phyloP scores from a whole-genome alignment of 495 filamentous ascomycete genomes.

The Penicillium mononematosum region DNA sequence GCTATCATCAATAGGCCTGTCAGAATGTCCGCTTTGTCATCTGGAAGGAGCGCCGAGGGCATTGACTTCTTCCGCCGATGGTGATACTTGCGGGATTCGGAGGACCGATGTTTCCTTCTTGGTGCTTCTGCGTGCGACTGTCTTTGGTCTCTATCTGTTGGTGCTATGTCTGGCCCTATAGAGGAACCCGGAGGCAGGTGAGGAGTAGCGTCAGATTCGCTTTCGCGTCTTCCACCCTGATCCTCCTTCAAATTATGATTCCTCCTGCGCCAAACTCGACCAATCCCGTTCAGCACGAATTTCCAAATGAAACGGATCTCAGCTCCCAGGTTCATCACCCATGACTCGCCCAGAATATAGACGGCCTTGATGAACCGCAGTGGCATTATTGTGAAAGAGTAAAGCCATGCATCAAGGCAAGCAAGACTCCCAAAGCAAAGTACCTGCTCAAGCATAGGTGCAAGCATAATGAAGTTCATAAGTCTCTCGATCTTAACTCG shows the following conservation, averaged over 20 bases:
- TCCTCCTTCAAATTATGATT: constrained; percentile 34
- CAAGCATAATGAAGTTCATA: constrained; percentile 82
- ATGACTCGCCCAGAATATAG: constrained; percentile 71
- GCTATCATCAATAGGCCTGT: constrained; percentile 81
- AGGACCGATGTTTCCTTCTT: constrained; percentile 32
- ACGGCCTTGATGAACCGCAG: constrained; percentile 85
- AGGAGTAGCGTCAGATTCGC: constrained; percentile 29
- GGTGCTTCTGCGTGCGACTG: constrained; percentile 22
- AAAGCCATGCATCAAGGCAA: constrained; percentile 95
- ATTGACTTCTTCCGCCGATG: constrained; percentile 79
- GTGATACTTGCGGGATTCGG: constrained; percentile 42
- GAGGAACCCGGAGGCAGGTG: constrained; percentile 20
- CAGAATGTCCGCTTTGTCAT: constrained; percentile 92
- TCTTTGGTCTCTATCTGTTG: constrained; percentile 26
- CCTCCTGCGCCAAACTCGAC: constrained; percentile 70
- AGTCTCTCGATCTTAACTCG: constrained; percentile 91
- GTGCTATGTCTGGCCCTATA: constrained; percentile 3
- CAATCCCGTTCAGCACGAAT: constrained; percentile 73
- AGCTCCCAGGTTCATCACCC: constrained; percentile 59
- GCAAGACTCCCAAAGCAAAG: constrained; percentile 85
- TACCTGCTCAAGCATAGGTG: constrained; percentile 77
- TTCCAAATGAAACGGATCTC: constrained; percentile 66
- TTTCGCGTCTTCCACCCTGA: constrained; percentile 18
- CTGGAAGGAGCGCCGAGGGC: constrained; percentile 77
- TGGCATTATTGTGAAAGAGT: constrained; percentile 92